Conservation (phyloP, 306 rosid genomes). For the Prunus dulcis region DNA sequence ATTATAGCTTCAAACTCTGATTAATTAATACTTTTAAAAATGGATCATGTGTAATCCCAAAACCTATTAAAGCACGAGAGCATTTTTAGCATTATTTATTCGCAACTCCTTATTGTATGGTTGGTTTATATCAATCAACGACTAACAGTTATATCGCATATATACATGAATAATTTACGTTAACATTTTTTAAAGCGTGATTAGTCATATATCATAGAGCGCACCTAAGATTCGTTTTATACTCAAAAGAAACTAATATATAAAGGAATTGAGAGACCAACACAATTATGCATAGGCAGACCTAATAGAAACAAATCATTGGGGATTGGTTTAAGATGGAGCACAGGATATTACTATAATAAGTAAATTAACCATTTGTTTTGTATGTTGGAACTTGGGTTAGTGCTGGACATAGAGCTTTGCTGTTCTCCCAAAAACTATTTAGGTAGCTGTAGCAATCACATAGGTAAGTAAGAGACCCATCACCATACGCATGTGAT, state of each 20-base stretch:
- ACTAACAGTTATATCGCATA: background rate
- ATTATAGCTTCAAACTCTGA: background rate
- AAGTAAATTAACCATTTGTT: background rate
- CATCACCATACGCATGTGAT: constrained; percentile 8
- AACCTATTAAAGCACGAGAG: background rate
- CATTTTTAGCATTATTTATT: background rate
- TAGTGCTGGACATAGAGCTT: background rate
- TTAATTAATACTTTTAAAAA: background rate
- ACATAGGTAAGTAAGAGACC: background rate
- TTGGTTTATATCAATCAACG: background rate
- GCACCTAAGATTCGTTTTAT: background rate
- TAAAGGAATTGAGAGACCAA: background rate
- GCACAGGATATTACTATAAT: background rate
- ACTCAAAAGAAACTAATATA: background rate
- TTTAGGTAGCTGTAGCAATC: background rate
- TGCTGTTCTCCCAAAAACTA: constrained; percentile 1
- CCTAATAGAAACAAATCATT: constrained; percentile 1
- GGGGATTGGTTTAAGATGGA: constrained; percentile 2
- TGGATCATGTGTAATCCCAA: background rate
- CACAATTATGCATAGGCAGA: background rate
- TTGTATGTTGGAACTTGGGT: constrained; percentile 3
- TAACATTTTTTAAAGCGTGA: background rate
- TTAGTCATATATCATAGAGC: background rate
- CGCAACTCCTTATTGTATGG: background rate
- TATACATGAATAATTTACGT: background rate